Percentiles rank a stretch among this genome's conserved stretches.
phyloP scores from a whole-genome alignment of 2,329 filamentous ascomycete species.

The Aspergillus persii region DNA sequence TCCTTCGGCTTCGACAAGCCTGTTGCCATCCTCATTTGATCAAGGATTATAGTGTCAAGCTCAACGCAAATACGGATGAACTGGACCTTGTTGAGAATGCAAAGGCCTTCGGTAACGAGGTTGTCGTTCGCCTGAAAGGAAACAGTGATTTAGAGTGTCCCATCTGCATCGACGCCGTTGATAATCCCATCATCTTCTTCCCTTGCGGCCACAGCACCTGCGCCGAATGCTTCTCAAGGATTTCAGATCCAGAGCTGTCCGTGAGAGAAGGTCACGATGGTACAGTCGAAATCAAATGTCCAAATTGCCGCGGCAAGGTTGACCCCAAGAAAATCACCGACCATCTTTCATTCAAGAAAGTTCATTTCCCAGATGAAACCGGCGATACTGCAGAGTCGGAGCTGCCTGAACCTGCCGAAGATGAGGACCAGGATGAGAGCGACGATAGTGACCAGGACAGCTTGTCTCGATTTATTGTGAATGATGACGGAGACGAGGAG shows the following conservation, averaged over 20 bases:
- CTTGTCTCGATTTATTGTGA: constrained; percentile 17
- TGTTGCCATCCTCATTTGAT: constrained; percentile 76
- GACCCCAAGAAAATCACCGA: constrained; percentile 70
- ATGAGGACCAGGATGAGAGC: constrained; percentile 35
- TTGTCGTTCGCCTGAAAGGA: constrained; percentile 65
- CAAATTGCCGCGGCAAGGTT: constrained; percentile 68
- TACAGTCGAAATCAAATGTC: constrained; percentile 61
- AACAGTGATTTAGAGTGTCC: constrained; percentile 71
- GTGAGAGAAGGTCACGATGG: constrained; percentile 61
- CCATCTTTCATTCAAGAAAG: constrained; percentile 68
- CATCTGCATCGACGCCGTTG: constrained; percentile 73
- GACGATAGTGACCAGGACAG: constrained; percentile 25
- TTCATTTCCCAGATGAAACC: constrained; percentile 60
- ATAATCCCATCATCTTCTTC: constrained; percentile 73
- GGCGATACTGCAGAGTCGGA: constrained; percentile 25
- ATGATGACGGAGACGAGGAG: constrained; percentile 34
- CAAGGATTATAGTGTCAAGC: constrained; percentile 60
- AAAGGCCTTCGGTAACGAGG: constrained; percentile 56
- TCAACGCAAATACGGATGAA: constrained; percentile 47
- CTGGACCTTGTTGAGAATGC: constrained; percentile 63
- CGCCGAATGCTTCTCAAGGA: constrained; percentile 68
- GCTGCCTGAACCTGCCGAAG: constrained; percentile 19
- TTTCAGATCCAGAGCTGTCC: constrained; percentile 61
- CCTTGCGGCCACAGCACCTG: constrained; percentile 83
- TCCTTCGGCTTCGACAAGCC: constrained; percentile 75